Evolutionary conservation across 2,329 filamentous ascomycete genomes (phyloP).

Genomic region (Cladosporium sp.): DNA sequence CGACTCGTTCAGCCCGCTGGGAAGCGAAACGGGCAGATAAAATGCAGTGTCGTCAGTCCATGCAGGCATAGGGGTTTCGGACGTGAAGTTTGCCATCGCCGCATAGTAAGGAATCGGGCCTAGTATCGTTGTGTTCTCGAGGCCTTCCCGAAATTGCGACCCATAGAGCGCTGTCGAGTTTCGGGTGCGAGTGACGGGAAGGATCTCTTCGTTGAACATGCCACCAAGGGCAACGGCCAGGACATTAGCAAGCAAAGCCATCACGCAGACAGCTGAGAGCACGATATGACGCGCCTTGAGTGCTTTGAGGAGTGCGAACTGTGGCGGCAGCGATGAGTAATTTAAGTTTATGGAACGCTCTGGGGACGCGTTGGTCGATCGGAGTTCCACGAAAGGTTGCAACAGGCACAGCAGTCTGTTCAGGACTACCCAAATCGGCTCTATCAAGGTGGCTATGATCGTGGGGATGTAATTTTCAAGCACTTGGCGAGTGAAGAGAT

Average conservation of each 20-base stretch:
- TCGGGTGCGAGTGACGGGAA: slow-evolving; percentile 18
- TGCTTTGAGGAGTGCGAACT: slow-evolving; percentile 47
- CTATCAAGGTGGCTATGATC: slow-evolving; percentile 50
- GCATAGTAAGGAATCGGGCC: slow-evolving; percentile 40
- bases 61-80: slow-evolving; percentile 42
- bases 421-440: slow-evolving; percentile 54
- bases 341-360: slow-evolving; percentile 37
- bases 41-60: slow-evolving; percentile 47
- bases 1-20: background rate
- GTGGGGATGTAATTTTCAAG: slow-evolving; percentile 53
- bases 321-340: slow-evolving; percentile 55
- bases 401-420: slow-evolving; percentile 53
- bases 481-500: slow-evolving; percentile 37
- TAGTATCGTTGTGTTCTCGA: background rate
- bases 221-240: slow-evolving; percentile 51
- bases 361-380: slow-evolving; percentile 35
- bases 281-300: slow-evolving; percentile 43
- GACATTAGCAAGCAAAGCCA: slow-evolving; percentile 50
- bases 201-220: slow-evolving; percentile 43
- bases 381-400: slow-evolving; percentile 52
- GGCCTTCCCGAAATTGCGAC: background rate
- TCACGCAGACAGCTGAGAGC: slow-evolving; percentile 44
- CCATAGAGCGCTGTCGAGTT: background rate
- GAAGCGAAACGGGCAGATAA: slow-evolving; percentile 44
- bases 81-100: slow-evolving; percentile 44